Conservation (phyloP, 2,329 filamentous ascomycete species). For the Teratosphaeria epicoccoides region DNA sequence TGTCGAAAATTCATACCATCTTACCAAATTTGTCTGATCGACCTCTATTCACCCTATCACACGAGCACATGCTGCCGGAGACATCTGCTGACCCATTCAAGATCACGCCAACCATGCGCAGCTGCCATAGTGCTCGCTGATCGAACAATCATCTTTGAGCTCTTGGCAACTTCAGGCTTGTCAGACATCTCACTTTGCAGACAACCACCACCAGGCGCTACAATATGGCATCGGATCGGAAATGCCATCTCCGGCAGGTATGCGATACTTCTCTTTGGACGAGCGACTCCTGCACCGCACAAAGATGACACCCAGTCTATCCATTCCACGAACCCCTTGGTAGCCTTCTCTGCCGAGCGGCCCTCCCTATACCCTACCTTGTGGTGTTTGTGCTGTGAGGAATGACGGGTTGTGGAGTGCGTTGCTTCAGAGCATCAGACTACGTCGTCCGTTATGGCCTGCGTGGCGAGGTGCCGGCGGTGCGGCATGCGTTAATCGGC, state of each 20-base stretch:
- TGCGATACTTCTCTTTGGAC: background rate
- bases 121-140: too few relatives aligned
- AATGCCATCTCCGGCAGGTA: background rate
- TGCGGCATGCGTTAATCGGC: slow-evolving; percentile 30
- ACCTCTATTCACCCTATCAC: background rate
- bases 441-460: slow-evolving; percentile 26
- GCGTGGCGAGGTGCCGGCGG: slow-evolving; percentile 25
- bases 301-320: slow-evolving; percentile 31
- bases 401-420: slow-evolving; percentile 32
- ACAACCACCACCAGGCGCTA: too few relatives aligned
- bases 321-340: slow-evolving; percentile 29
- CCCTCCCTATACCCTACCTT: slow-evolving; percentile 29
- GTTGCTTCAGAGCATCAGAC: slow-evolving; percentile 25
- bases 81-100: slow-evolving; percentile 1
- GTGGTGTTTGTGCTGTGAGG: slow-evolving; percentile 16
- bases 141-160: too few relatives aligned
- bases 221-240: too few relatives aligned
- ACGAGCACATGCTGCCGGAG: background rate
- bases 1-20: slow-evolving; percentile 27
- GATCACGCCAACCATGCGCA: too few relatives aligned
- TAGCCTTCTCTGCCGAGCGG: slow-evolving; percentile 27
- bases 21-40: slow-evolving; percentile 30
- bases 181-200: too few relatives aligned
- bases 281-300: background rate
- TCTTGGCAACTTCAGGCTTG: too few relatives aligned